These are phyloP conservation scores for Inonotus obliquus DNA, from an alignment of 1,284 basidiomycete species.

Conservation along the genomic window DNA sequence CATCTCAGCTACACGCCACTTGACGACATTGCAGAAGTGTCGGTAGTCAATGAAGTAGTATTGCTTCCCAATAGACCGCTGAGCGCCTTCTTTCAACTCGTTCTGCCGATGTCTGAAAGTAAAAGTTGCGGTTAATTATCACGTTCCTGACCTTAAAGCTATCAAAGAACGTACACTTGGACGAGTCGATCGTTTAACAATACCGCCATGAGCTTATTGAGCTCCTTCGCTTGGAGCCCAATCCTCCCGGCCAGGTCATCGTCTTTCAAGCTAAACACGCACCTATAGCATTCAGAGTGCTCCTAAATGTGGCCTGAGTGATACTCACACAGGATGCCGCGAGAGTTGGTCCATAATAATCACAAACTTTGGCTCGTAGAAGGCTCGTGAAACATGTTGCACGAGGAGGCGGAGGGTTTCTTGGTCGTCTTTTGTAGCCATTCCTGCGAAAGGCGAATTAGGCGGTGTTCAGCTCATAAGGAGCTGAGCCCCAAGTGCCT, in stretches of 20 bases:
- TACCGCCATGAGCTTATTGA: slow-evolving; percentile 87
- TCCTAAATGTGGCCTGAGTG: slow-evolving; percentile 15
- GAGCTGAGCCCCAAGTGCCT: no score
- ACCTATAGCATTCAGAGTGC: slow-evolving; percentile 16
- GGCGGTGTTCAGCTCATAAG: background rate
- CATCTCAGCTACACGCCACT: slow-evolving; percentile 97
- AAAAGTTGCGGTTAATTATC: background rate
- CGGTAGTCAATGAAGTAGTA: slow-evolving; percentile 98
- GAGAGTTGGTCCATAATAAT: slow-evolving; percentile 93
- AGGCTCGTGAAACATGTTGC: slow-evolving; percentile 88
- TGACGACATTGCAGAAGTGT: slow-evolving; percentile 94
- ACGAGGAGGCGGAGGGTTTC: slow-evolving; percentile 77
- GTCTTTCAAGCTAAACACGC: slow-evolving; percentile 68
- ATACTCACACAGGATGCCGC: slow-evolving; percentile 86
- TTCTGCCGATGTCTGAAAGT: slow-evolving; percentile 71
- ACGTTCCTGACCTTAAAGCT: background rate
- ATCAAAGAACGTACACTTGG: slow-evolving; percentile 57
- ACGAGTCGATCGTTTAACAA: slow-evolving; percentile 84
- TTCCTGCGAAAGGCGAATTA: slow-evolving; percentile 24
- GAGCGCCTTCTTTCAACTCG: slow-evolving; percentile 79
- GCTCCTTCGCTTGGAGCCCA: slow-evolving; percentile 87
- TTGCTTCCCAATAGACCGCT: slow-evolving; percentile 73
- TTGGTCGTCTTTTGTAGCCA: slow-evolving; percentile 72
- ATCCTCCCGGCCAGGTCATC: slow-evolving; percentile 87
- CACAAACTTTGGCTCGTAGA: slow-evolving; percentile 91